Conservation (phyloP, 2,329 filamentous ascomycete species). For the Daldinia sp. region DNA sequence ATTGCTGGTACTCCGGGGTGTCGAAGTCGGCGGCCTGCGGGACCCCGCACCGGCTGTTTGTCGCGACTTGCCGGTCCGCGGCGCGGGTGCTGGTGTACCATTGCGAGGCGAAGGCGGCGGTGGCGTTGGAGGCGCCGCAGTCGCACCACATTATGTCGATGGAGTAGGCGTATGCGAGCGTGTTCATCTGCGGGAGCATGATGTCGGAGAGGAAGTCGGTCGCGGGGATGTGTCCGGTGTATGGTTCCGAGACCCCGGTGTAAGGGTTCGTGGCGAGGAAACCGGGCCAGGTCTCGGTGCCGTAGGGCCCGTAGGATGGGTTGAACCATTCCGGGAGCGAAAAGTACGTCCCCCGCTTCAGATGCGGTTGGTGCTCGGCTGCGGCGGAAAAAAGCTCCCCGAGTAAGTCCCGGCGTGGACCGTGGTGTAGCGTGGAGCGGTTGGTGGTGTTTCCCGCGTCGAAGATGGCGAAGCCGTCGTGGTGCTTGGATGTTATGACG, state of each 20-base stretch:
- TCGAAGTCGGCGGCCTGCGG: constrained; percentile 62
- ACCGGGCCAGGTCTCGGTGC: constrained; percentile 53
- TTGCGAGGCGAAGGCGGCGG: constrained; percentile 50
- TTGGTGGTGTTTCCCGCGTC: constrained; percentile 51
- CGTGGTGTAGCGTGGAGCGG: constrained; percentile 52
- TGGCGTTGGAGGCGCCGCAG: constrained; percentile 53
- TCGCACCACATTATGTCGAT: constrained; percentile 62
- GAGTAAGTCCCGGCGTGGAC: constrained; percentile 52
- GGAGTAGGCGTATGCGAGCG: constrained; percentile 53
- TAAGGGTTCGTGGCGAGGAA: constrained; percentile 54
- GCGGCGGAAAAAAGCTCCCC: constrained; percentile 56
- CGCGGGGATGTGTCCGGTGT: constrained; percentile 52
- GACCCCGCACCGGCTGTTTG: constrained; percentile 66
- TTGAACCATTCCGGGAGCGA: constrained; percentile 61
- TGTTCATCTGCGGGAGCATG: constrained; percentile 57
- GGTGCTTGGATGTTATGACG: constrained; percentile 57
- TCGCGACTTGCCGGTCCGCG: constrained; percentile 57
- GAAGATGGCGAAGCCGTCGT: constrained; percentile 58
- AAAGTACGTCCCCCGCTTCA: constrained; percentile 58
- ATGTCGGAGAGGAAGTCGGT: constrained; percentile 54
- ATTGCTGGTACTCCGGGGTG: constrained; percentile 65
- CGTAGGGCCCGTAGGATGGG: constrained; percentile 54
- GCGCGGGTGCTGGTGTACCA: constrained; percentile 54
- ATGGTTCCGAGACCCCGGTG: constrained; percentile 52
- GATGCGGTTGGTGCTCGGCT: constrained; percentile 50